Conservation (phyloP, 2,329 filamentous ascomycete genomes). For the Tolypocladium guangdongense region DNA sequence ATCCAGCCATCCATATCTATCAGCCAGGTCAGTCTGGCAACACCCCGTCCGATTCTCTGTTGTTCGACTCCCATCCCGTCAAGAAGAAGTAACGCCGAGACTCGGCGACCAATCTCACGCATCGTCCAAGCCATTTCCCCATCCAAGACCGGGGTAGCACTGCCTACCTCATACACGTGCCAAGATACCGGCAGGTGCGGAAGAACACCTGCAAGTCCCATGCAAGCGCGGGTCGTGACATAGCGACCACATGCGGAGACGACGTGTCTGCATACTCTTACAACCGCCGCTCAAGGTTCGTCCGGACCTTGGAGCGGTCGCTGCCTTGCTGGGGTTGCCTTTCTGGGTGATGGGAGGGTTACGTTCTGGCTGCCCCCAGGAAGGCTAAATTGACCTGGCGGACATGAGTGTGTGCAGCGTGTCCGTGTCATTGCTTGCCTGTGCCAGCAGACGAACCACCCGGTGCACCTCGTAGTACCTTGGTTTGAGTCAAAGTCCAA, state of each 20-base stretch:
- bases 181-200: neutral
- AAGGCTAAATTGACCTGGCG: neutral
- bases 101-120: neutral
- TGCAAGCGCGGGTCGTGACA: neutral
- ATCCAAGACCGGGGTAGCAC: neutral
- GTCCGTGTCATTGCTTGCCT: neutral
- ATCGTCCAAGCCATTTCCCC: neutral
- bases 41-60: neutral
- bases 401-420: neutral
- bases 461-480: neutral
- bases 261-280: neutral
- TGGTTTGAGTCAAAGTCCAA: neutral
- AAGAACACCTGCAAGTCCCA: neutral
- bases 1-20: too few species aligned
- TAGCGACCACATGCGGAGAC: neutral
- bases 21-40: neutral
- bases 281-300: neutral
- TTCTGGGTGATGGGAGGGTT: neutral
- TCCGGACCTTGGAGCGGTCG: neutral
- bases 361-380: neutral
- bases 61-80: neutral
- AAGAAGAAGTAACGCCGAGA: neutral
- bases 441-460: neutral
- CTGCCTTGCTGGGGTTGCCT: neutral
- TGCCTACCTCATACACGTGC: neutral